A percentile compares a stretch with the other conserved stretches of the same genome.
Conservation (phyloP, 306 rosid genomes). For the Senna siamea region DNA sequence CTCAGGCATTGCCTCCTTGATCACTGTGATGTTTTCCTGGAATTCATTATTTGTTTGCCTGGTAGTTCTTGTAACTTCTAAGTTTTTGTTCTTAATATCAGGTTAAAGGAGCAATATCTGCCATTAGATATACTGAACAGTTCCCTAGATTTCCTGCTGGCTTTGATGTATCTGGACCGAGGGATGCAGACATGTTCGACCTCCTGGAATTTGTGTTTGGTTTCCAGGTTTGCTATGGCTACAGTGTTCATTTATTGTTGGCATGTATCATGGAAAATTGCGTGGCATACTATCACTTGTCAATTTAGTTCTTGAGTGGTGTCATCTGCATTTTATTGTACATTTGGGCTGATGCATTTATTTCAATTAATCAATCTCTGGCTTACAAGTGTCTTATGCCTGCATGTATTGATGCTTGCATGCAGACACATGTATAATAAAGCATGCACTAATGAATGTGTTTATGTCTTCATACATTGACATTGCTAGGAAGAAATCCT, state of each 20-base stretch:
- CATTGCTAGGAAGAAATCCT: neutral
- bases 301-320: conserved; percentile 7
- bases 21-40: conserved; percentile 27
- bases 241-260: conserved; percentile 16
- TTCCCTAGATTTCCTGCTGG: conserved; percentile 82
- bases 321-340: neutral
- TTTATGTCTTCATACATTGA: neutral
- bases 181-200: conserved; percentile 92
- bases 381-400: neutral
- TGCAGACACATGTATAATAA: neutral
- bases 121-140: conserved; percentile 77
- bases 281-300: neutral
- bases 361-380: neutral
- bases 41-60: neutral
- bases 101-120: conserved; percentile 85
- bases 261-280: conserved; percentile 34
- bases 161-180: conserved; percentile 65
- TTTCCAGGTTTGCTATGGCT: conserved; percentile 75
- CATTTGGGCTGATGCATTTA: neutral
- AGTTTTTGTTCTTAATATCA: conserved; percentile 49
- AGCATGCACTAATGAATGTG: neutral
- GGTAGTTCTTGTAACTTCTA: conserved; percentile 34
- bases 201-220: conserved; percentile 89
- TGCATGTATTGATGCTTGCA: neutral
- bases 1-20: conserved; percentile 3